A percentile compares a stretch with the other conserved stretches of the same genome.
Conservation (phyloP, 345 rosid species). For the Hirschfeldia incana region DNA sequence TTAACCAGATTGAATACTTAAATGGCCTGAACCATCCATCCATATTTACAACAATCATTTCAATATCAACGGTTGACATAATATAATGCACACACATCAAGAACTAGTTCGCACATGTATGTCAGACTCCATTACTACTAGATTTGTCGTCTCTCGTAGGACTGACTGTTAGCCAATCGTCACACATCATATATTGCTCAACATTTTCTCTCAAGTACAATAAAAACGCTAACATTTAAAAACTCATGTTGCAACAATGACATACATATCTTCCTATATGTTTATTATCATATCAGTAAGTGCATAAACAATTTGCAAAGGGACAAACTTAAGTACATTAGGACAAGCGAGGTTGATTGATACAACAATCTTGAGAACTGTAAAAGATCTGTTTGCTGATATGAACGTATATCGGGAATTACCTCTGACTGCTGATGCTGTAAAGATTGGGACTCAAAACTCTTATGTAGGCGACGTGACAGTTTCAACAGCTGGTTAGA, state of each 20-base stretch:
- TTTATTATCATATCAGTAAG: neutral
- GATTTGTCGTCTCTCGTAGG: neutral
- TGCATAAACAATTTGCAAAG: neutral
- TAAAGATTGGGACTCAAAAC: neutral
- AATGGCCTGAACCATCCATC: neutral
- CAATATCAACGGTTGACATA: too few species aligned
- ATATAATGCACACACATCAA: neutral
- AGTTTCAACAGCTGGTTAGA: neutral
- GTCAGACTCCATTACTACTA: neutral
- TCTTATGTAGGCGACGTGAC: neutral
- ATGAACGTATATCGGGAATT: neutral
- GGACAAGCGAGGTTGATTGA: neutral
- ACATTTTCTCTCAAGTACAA: neutral
- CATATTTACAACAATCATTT: neutral
- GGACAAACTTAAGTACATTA: neutral
- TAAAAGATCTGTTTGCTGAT: neutral
- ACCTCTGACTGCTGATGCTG: conserved; percentile 2
- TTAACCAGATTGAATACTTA: too few species aligned
- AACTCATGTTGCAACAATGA: neutral
- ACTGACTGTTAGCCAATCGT: neutral
- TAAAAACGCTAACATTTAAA: neutral
- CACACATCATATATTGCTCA: neutral
- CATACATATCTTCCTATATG: neutral
- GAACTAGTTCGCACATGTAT: neutral
- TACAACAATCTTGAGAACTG: neutral